Evolutionary conservation across 2,329 filamentous ascomycete species (phyloP), one percentile per base, ranked within the genome.

Genomic region (Sarocladiaceae sp.): DNA sequence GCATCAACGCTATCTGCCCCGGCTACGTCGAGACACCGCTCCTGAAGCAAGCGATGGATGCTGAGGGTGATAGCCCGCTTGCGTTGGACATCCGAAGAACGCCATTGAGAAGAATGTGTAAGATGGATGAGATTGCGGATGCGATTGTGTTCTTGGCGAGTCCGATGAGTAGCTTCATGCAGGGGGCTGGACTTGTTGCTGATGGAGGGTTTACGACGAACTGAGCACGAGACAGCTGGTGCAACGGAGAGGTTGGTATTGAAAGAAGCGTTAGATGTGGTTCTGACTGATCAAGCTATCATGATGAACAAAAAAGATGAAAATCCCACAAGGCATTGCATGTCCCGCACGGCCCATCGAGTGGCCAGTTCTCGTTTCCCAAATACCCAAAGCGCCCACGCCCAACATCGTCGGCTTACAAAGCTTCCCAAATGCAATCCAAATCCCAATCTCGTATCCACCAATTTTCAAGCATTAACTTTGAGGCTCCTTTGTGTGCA

Each of bases 1-100:
- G 79, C 47, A 78, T 84, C 62, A 84, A 84, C 58, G 79, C 78
- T 2, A 75, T 84, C n/a, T 82, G 80, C 52, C 80, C 80, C 0
- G 77, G 72, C 10, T 78, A 74, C 56, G 67, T 77, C 29, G 60
- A 64, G 40, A 77, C 73, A 2, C 71, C 74, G 1, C 56, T 76
- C 3, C 53, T 71, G 1, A 60, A 59, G 55, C 26, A 54, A 10
- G 52, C 53, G 23, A 62, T 61, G 52, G 61, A 62, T 39, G 40
- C 57, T 6, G 54, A 56, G 10, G 40, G 57, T 3, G 64, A 59
- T 15, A 58, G 60, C 11, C 64, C 66, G 4, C 64, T 74, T 54
- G 62, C 59, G 29, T 57, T 52, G 2, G 73, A 77, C 49, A 64
- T 78, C 18, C 62, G 64, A 1, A 71, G 69, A 53, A 76, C 75